Evolutionary conservation across 805 yeast genomes (phyloP).

Genomic region (Nakazawaea siamensis): DNA sequence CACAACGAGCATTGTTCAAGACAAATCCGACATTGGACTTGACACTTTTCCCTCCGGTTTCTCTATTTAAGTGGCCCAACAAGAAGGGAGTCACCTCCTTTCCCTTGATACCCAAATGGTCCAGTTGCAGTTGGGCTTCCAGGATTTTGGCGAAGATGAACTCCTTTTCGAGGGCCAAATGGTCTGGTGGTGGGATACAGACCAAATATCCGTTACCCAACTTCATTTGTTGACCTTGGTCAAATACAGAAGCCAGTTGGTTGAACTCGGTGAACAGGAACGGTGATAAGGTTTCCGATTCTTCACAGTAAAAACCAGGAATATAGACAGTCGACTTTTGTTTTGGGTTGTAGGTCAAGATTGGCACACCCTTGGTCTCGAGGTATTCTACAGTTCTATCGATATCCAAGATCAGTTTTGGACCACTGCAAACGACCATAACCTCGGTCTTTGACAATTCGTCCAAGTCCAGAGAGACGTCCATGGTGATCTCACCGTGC

Average conservation of each 20-base stretch:
- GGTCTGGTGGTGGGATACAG: conserved; percentile 75
- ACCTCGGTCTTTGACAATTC: conserved; percentile 79
- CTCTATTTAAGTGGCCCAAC: conserved; percentile 51
- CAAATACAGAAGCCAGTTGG: conserved; percentile 58
- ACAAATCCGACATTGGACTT: conserved; percentile 69
- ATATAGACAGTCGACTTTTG: conserved; percentile 33
- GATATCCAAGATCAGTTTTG: conserved; percentile 78
- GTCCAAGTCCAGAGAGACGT: conserved; percentile 79
- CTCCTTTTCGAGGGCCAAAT: conserved; percentile 45
- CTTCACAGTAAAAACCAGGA: conserved; percentile 79
- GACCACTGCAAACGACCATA: conserved; percentile 89
- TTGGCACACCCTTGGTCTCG: conserved; percentile 88
- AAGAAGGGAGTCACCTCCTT: conserved; percentile 77
- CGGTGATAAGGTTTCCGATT: conserved; percentile 69
- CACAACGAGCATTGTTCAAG: conserved; percentile 63
- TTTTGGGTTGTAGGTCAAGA: conserved; percentile 40
- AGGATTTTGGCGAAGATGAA: conserved; percentile 50
- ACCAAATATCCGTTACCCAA: conserved; percentile 64
- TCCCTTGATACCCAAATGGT: conserved; percentile 44
- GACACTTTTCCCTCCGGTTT: conserved; percentile 66
- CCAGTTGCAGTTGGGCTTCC: conserved; percentile 51
- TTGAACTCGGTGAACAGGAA: conserved; percentile 43
- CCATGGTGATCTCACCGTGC: conserved; percentile 68
- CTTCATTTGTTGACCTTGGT: conserved; percentile 37
- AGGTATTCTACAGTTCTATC: conserved; percentile 75